Conservation (phyloP, 2,329 filamentous ascomycete genomes). For the Diaporthe citriasiana region DNA sequence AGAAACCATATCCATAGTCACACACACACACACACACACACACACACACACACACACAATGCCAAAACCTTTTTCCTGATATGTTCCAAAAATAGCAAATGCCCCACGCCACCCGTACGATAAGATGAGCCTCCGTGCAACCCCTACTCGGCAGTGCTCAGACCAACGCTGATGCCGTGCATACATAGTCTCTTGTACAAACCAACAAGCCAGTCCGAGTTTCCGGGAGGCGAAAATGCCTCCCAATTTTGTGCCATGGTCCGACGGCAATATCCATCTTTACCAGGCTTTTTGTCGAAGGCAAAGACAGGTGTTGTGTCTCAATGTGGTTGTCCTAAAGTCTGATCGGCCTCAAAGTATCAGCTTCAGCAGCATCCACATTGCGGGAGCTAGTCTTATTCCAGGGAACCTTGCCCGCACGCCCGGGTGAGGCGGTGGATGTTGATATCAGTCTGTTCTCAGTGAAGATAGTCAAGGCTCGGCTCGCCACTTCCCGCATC, state of each 20-base stretch:
- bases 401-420: not conserved
- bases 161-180: slow-evolving; percentile 16
- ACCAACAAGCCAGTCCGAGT: not conserved
- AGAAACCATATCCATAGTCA: not conserved
- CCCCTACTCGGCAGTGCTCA: slow-evolving; percentile 28
- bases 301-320: not conserved
- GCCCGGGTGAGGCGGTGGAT: not conserved
- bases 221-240: not conserved
- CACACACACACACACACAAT: too few relatives aligned
- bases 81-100: slow-evolving; percentile 25
- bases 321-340: not conserved
- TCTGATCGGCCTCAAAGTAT: slow-evolving; percentile 6
- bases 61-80: not conserved
- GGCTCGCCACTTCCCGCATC: not conserved
- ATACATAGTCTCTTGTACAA: not conserved
- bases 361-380: not conserved
- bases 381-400: not conserved
- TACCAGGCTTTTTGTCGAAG: not conserved
- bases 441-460: not conserved
- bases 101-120: not conserved
- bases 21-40: slow-evolving; percentile 5
- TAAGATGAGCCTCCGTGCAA: slow-evolving; percentile 19
- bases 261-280: not conserved
- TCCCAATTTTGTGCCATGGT: not conserved
- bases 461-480: not conserved